These are phyloP conservation scores for Arachis monticola DNA, from an alignment of 331 rosid species.

Conservation along the genomic window DNA sequence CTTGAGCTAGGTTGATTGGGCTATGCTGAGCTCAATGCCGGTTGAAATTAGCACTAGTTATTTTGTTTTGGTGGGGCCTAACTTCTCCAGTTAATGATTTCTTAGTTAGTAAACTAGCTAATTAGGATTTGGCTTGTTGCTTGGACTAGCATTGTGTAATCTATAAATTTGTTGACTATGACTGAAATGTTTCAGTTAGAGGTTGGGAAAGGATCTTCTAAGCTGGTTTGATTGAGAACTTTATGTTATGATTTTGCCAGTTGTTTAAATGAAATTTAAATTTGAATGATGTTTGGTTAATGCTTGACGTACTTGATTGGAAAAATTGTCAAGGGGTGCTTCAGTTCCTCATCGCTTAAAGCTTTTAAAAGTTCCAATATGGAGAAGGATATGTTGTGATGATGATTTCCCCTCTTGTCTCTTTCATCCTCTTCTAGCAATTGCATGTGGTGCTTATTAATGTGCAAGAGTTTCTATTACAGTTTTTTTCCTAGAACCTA, in stretches of 20 bases:
- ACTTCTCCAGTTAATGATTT: background rate
- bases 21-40: background rate
- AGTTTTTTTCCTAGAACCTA: background rate
- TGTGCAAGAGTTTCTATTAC: background rate
- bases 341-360: background rate
- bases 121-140: conserved; percentile 10
- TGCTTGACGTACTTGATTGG: conserved; percentile 7
- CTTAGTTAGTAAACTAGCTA: conserved; percentile 10
- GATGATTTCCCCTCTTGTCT: background rate
- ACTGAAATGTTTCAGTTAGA: conserved; percentile 20
- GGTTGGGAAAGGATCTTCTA: conserved; percentile 7
- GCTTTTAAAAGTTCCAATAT: background rate
- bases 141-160: conserved; percentile 29
- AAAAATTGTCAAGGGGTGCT: background rate
- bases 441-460: conserved; percentile 6
- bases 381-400: conserved; percentile 11
- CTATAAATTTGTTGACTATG: conserved; percentile 1
- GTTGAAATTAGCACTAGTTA: background rate
- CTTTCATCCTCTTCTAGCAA: conserved; percentile 24
- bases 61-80: conserved; percentile 4
- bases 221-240: conserved; percentile 10
- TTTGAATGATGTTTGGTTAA: conserved; percentile 9
- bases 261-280: background rate
- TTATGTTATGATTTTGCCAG: conserved; percentile 3
- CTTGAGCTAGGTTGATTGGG: conserved; percentile 18